These are phyloP conservation scores for Sodiomyces alkalinus DNA, from an alignment of 2,329 filamentous ascomycete species.

Conservation along the genomic window DNA sequence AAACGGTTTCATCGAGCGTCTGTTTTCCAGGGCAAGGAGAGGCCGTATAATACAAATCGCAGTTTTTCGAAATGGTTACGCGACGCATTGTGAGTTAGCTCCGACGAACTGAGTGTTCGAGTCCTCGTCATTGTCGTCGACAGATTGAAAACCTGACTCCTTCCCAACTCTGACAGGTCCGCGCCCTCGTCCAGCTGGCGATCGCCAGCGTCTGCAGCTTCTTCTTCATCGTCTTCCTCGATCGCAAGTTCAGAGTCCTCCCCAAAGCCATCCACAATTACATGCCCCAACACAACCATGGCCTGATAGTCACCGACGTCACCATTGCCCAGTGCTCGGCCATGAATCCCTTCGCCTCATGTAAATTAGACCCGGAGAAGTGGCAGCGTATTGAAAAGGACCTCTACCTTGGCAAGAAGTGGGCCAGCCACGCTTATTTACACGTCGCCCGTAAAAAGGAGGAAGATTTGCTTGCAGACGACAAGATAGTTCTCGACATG, in stretches of 20 bases:
- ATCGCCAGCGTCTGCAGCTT: constrained; percentile 51
- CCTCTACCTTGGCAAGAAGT: constrained; percentile 53
- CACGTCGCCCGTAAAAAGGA: constrained; percentile 75
- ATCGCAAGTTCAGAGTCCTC: constrained; percentile 76
- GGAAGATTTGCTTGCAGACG: constrained; percentile 59
- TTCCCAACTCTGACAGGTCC: too few relatives aligned
- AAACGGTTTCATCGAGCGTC: too few relatives aligned
- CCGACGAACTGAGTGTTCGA: neutral
- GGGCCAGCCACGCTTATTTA: constrained; percentile 64
- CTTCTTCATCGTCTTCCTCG: constrained; percentile 64
- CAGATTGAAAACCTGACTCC: too few relatives aligned
- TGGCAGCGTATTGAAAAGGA: too few relatives aligned
- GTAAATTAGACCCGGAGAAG: constrained; percentile 51
- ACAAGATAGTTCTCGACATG: constrained; percentile 69
- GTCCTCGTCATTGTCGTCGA: too few relatives aligned
- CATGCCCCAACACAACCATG: constrained; percentile 72
- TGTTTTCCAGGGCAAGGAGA: too few relatives aligned
- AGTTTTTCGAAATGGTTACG: too few relatives aligned
- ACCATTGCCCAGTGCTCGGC: constrained; percentile 62
- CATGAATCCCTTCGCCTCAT: constrained; percentile 60
- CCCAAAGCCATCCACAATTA: constrained; percentile 76
- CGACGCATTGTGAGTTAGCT: constrained; percentile 9
- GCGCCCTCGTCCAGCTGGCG: constrained; percentile 62
- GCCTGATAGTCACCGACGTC: constrained; percentile 74
- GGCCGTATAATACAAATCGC: too few relatives aligned